phyloP scores from a whole-genome alignment of 208 protist species.

The Acanthamoeba royreba region DNA sequence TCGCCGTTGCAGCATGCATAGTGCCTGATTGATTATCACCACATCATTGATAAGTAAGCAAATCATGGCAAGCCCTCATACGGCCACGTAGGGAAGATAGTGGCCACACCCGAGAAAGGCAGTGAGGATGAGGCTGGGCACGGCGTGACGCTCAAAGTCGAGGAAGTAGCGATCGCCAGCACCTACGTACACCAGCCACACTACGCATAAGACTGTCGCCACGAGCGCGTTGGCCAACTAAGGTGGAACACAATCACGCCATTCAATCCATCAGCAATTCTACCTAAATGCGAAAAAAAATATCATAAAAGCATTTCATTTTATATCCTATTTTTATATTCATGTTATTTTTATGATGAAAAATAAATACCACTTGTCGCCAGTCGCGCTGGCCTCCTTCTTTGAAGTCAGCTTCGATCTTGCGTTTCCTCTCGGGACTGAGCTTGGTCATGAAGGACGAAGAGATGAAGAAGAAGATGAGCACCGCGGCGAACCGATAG shows the following conservation, averaged over 20 bases:
- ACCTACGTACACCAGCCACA: not conserved
- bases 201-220: constrained; percentile 6
- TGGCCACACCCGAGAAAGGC: constrained; percentile 50
- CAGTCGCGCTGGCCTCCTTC: constrained; percentile 66
- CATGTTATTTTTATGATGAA: not conserved
- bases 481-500: not conserved
- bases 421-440: constrained; percentile 53
- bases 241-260: not conserved
- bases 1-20: constrained; percentile 72
- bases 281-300: not conserved
- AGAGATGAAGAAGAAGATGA: constrained; percentile 63
- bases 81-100: not conserved
- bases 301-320: not conserved
- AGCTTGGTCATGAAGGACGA: constrained; percentile 64
- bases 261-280: not conserved
- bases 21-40: not conserved
- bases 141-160: constrained; percentile 21
- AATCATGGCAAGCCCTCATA: not conserved
- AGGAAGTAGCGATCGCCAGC: constrained; percentile 9
- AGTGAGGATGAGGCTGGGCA: constrained; percentile 27
- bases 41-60: too few relatives aligned
- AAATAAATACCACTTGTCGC: constrained; percentile 50
- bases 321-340: not conserved
- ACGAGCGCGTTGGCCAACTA: constrained; percentile 52
- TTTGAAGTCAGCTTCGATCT: constrained; percentile 56